A percentile compares a stretch with the other conserved stretches of the same genome.
These are phyloP conservation scores for Salix koriyanagi DNA, from an alignment of 345 rosid genomes.

Conservation along the genomic window DNA sequence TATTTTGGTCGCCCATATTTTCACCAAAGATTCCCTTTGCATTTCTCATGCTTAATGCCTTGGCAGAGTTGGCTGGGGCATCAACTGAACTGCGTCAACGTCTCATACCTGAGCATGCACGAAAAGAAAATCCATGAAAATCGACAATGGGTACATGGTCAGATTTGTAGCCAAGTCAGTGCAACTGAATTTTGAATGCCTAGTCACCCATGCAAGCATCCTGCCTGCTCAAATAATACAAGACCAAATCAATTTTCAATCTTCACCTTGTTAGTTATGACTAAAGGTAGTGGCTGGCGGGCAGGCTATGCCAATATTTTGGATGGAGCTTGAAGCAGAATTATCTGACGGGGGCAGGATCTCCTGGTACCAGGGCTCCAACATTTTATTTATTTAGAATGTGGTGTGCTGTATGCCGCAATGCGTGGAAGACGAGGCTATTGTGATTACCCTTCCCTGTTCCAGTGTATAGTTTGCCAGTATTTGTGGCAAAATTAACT, in stretches of 20 bases:
- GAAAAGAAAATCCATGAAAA: conserved; percentile 15
- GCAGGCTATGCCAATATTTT: neutral
- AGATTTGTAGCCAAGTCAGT: neutral
- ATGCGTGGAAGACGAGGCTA: neutral
- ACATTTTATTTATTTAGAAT: neutral
- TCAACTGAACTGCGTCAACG: conserved; percentile 67
- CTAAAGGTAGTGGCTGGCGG: neutral
- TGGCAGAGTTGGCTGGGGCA: conserved; percentile 85
- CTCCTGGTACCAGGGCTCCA: neutral
- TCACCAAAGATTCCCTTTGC: neutral
- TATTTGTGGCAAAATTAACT: neutral
- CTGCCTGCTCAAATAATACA: neutral
- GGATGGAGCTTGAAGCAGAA: neutral
- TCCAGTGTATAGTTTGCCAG: neutral
- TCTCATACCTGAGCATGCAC: conserved; percentile 58
- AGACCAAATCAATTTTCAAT: neutral
- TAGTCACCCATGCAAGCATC: neutral
- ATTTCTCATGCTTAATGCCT: conserved; percentile 10
- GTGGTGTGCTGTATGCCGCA: conserved; percentile 1
- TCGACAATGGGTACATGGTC: neutral
- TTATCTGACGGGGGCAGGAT: neutral
- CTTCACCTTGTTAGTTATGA: neutral
- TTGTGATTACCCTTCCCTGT: neutral
- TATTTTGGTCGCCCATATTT: neutral
- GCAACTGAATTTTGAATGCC: conserved; percentile 4